Base-by-base conservation (phyloP, 2,329 filamentous ascomycete genomes). In the Scleromitrula shiraiana region DNA sequence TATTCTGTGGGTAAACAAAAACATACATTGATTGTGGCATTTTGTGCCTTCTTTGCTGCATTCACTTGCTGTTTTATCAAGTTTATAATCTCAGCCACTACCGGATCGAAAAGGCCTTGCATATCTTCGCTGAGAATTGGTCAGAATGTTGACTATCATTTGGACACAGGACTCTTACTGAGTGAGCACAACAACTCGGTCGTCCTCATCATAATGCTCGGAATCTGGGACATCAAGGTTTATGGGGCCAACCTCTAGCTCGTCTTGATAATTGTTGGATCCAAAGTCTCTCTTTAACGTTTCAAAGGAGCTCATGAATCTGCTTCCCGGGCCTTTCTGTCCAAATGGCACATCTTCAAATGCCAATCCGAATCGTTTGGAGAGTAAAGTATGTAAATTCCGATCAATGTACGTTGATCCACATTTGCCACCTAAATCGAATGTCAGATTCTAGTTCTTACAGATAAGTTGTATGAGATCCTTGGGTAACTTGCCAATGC, bases 391-490 rank as follows among this genome's bases (percentile, higher is more conserved):
- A 27, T 59, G 53, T 5, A 60, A 30, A 26, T 59, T 60, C 1
- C 58, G 56, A 43, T 60, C 57, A 3, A 60, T 56, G 32, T 53
- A 50, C 19, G 58, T 59, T 3, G 56, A 53, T 1, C 58, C 58
- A 15, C 56, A 58, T 33, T 60, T 60, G 4, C 53, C 58, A 41
- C 58, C 58, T 59, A 45, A 23, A 3, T 2, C 12, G 7, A 9
- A 9, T 23, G 29, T 24, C 8, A 35, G 14, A 29, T 22, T 15
- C 17, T 5, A 33, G n/a, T 2, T 26, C 22, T 5, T 32, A 42
- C 9, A 23, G 30, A 6, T 8, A 32, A 10, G 4, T 42, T 3
- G 24, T 42, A 20, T 19, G 41, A 42, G 9, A 8, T 14, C 6
- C 55, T 51, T 1, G 46, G 41, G 19, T 26, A 33, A 4, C 35